Evolutionary conservation across 2,329 filamentous ascomycete genomes (phyloP).

Genomic region (Trichoderma simmonsii): DNA sequence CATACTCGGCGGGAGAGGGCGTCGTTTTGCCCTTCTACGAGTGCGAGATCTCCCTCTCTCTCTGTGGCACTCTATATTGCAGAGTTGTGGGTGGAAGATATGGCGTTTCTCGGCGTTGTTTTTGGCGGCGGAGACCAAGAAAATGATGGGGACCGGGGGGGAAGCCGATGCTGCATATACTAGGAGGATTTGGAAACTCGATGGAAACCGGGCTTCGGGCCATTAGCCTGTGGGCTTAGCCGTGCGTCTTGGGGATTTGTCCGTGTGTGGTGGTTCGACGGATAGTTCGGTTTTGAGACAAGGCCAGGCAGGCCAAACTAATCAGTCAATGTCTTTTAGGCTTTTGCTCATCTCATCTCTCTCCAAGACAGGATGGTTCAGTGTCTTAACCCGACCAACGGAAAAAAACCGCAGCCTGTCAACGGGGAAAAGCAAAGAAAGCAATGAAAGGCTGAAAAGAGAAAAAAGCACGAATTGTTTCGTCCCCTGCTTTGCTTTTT

Average conservation of each 20-base stretch:
- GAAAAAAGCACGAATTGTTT: background rate
- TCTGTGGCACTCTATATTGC: background rate
- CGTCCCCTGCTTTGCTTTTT: background rate
- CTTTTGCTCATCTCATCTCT: background rate
- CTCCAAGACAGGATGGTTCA: background rate
- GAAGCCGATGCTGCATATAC: background rate
- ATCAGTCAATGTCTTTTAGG: background rate
- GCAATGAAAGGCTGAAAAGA: background rate
- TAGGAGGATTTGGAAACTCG: background rate
- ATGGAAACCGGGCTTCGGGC: background rate
- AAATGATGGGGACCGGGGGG: background rate
- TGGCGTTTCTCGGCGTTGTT: background rate
- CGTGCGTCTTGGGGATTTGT: background rate
- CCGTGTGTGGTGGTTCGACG: background rate
- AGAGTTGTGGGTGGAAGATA: background rate
- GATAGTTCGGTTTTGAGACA: background rate
- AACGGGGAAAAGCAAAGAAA: background rate
- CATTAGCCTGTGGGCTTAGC: background rate
- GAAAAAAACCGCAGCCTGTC: background rate
- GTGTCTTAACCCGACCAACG: background rate
- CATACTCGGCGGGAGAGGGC: background rate
- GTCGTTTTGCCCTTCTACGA: background rate
- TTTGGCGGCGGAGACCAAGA: background rate
- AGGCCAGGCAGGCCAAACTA: background rate
- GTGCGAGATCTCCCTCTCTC: background rate